Evolutionary conservation across 2,329 filamentous ascomycete genomes (phyloP), one percentile per base, ranked within the genome.

Genomic region (Microdochium bolleyi): DNA sequence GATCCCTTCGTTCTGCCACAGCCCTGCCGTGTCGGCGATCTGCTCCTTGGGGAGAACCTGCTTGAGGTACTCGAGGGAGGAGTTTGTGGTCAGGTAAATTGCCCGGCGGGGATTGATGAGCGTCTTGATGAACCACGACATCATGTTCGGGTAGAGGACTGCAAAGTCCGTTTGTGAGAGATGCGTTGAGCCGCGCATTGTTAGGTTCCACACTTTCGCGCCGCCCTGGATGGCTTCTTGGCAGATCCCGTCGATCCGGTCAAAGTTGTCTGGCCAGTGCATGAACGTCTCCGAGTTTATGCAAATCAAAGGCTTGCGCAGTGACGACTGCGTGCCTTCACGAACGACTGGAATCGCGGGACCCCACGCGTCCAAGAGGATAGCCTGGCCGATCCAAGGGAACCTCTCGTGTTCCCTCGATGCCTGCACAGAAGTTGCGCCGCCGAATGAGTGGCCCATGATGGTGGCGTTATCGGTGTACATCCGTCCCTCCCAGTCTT

Each of bases 241-340:
- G 62, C 82, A 79, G 16, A 87, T 69, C 0, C 72, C 69, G 56
- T 77, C 72, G 10, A 86, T 73, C 34, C 77, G 73, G 41, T 80
- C 68, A 60, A 84, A 85, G 55, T 87, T 88, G 2, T 75, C 71
- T 22, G 78, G 74, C 84, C 84, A 87, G 66, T 87, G 84, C 73
- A 85, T 85, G 67, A 87, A 87, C 0, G 82, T 84, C 64, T 88
- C 84, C 5, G 77, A 81, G 49, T 84, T 85, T 61, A 88, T 82
- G 2, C 78, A 79, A 5, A 88, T 71, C 8, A 87, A 61, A 4
- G 84, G 84, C 13, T 76, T 73, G 37, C 70, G 68, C 5, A 76
- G 66, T 16, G 72, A 70, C 53, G 77, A 70, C 3, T 71, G 60
- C 1, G 70, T 67, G 19, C 73, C 69, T 27, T 77, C 72, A 63